phyloP scores from a whole-genome alignment of 2,329 filamentous ascomycete species.

The Colletotrichum brevisporum region DNA sequence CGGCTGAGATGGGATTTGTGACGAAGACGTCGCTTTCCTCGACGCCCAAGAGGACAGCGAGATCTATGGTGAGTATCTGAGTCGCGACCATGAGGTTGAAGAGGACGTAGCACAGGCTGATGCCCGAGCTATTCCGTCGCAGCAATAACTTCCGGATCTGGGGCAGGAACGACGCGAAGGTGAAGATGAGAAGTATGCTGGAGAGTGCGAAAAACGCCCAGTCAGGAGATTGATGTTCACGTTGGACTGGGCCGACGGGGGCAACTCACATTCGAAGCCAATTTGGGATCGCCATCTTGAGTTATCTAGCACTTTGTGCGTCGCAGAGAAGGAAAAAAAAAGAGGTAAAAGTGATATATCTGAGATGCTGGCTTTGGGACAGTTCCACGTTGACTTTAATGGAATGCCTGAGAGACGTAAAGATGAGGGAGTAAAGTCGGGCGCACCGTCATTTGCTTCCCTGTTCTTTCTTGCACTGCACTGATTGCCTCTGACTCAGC shows the following conservation, averaged over 20 bases:
- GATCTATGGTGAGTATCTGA: constrained; percentile 1
- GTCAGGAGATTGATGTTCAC: background rate
- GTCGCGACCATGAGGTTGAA: constrained; percentile 11
- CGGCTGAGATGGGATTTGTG: background rate
- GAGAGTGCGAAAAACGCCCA: background rate
- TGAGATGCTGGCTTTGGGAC: too few relatives aligned
- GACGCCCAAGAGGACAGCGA: background rate
- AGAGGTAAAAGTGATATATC: too few relatives aligned
- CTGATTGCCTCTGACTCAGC: too few relatives aligned
- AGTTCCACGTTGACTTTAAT: too few relatives aligned
- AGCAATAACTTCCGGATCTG: constrained; percentile 1
- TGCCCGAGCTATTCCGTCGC: constrained; percentile 7
- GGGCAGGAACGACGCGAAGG: constrained; percentile 8
- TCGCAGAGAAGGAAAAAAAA: too few relatives aligned
- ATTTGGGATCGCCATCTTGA: constrained; percentile 8
- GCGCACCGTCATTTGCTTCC: too few relatives aligned
- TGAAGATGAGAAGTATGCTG: background rate
- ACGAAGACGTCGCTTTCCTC: constrained; percentile 2
- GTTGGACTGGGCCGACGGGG: background rate
- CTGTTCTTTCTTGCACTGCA: too few relatives aligned
- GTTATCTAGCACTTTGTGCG: background rate
- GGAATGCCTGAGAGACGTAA: too few relatives aligned
- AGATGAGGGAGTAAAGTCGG: too few relatives aligned
- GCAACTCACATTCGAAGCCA: constrained; percentile 14
- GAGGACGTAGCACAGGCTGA: constrained; percentile 13